Evolutionary conservation across 495 filamentous ascomycete genomes (phyloP), one percentile per base, ranked within the genome.

Genomic region (Penicillium arizonense): DNA sequence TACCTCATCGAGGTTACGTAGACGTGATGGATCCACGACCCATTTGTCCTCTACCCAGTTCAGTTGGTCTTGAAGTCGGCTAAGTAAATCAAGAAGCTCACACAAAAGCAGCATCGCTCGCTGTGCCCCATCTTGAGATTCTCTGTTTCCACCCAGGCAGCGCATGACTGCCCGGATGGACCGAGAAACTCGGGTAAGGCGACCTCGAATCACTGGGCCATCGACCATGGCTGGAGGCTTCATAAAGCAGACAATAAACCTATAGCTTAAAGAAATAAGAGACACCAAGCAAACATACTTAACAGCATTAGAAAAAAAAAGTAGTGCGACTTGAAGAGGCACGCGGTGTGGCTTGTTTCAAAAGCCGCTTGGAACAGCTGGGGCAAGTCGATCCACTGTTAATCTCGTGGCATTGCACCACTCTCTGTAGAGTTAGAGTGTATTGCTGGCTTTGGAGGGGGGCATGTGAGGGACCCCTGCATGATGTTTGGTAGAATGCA

Each of bases 21-120:
- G 52, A 16, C 69, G 63, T 0, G 41, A 30, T 3, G 47, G 5
- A n/a, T 55, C 62, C 1, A 67, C 47, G 16, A 65, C 13, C 63
- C 62, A 67, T 57, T 64, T 64, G 13, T 67, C 62, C 11, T 65
- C 63, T 0, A 52, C 51, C 55, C 56, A 66, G 38, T 30, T 60
- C 0, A 70, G 40, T 30, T 68, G 45, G 32, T 72, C 67, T 42
- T 63, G 54, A 13, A 70, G 33, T 2, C 58, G 55, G 42, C 56
- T 56, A 0, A 67, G 39, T 0, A 67, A 42, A 28, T 72, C 67
- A 23, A 58, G 37, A 3, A 61, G 49, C 5, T 71, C 68, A 16
- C 34, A 41, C 12, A 68, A 38, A 13, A 64, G 18, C 40, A 47
- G 21, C n/a, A 63, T 38, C 1, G 61, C 50, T 21, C 52, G 44